Evolutionary conservation across 1,139 yeast genomes (phyloP).

Genomic region (Pichia sp.): DNA sequence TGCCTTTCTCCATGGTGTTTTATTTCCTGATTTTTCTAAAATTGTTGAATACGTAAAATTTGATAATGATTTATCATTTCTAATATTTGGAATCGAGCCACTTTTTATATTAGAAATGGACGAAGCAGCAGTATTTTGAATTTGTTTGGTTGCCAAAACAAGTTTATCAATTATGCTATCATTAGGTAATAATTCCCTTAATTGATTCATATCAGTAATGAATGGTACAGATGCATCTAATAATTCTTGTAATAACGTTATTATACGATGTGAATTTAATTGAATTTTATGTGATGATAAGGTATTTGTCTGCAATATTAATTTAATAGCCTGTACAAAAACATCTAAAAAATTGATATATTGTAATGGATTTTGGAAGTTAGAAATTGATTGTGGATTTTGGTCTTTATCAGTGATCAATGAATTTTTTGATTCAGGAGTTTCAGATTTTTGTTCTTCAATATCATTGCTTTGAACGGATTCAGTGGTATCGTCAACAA

Average conservation of each 20-base stretch:
- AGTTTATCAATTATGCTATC: slow-evolving; percentile 38
- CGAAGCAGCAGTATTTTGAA: slow-evolving; percentile 28
- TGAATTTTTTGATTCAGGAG: too few relatives aligned
- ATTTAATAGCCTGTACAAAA: slow-evolving; percentile 46
- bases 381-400: slow-evolving; percentile 10
- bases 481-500: background rate
- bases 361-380: slow-evolving; percentile 38
- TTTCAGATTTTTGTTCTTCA: too few relatives aligned
- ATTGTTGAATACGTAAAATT: slow-evolving; percentile 17
- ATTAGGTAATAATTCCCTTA: slow-evolving; percentile 63
- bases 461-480: too few relatives aligned
- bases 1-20: slow-evolving; percentile 68
- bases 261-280: slow-evolving; percentile 59
- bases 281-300: slow-evolving; percentile 53
- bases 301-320: slow-evolving; percentile 52
- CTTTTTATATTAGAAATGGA: slow-evolving; percentile 25
- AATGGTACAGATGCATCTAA: slow-evolving; percentile 73
- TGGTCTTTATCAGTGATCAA: too few relatives aligned
- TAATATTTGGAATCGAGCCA: slow-evolving; percentile 13
- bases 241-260: slow-evolving; percentile 59
- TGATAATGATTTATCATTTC: background rate
- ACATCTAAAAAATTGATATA: slow-evolving; percentile 52
- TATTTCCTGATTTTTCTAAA: slow-evolving; percentile 28
- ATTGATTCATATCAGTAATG: slow-evolving; percentile 63
- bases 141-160: slow-evolving; percentile 33